Evolutionary conservation across 352 stramenopile genomes (phyloP).

Genomic region (Phytophthora pinifolia): DNA sequence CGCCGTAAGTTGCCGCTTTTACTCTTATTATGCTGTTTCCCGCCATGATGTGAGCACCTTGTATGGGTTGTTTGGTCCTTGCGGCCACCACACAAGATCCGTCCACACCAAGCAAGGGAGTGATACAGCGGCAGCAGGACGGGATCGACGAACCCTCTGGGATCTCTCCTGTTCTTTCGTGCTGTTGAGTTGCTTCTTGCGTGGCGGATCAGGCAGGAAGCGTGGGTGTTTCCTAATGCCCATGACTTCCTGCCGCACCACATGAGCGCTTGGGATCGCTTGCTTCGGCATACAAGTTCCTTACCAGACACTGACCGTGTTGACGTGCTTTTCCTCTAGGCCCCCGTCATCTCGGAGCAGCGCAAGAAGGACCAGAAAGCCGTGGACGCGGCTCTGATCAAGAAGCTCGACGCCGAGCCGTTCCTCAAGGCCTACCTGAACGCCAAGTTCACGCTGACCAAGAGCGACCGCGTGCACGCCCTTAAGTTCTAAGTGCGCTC

Average conservation of each 20-base stretch:
- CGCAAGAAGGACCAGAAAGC: constrained; percentile 99
- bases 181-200: constrained; percentile 5
- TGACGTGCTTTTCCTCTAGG: constrained; percentile 30
- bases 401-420: constrained; percentile 83
- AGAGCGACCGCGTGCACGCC: constrained; percentile 97
- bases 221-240: constrained; percentile 1
- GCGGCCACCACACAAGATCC: constrained; percentile 9
- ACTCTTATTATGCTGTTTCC: constrained; percentile 8
- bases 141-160: constrained; percentile 31
- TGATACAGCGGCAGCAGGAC: not conserved
- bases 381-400: constrained; percentile 93
- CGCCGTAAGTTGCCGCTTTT: constrained; percentile 50
- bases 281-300: constrained; percentile 85
- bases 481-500: constrained; percentile 98
- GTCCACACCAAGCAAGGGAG: constrained; percentile 1
- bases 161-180: constrained; percentile 29
- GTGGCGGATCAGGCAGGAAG: constrained; percentile 7
- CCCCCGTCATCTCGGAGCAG: constrained; percentile 95
- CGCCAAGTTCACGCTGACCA: constrained; percentile 97
- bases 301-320: constrained; percentile 42
- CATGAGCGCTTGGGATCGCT: constrained; percentile 92
- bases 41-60: constrained; percentile 26
- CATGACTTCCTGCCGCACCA: constrained; percentile 15
- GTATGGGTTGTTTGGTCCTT: constrained; percentile 20
- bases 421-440: constrained; percentile 99